Conservation (phyloP, 306 rosid genomes). For the Malus orientalis region DNA sequence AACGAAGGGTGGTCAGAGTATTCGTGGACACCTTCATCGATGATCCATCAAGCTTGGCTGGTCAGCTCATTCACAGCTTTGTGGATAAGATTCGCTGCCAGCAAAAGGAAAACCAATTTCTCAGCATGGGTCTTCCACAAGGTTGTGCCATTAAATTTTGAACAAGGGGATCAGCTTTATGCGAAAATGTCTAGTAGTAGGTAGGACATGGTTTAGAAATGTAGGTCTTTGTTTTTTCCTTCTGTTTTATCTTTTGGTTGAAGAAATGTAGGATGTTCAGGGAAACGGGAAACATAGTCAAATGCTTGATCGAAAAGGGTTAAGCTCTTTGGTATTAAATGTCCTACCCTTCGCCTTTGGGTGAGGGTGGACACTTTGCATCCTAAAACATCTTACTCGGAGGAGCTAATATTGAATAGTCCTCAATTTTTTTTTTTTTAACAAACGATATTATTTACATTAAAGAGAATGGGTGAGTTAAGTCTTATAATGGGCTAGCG, state of each 20-base stretch:
- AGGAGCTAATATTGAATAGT: too few relatives aligned
- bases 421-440: too few relatives aligned
- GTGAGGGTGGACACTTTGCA: too few relatives aligned
- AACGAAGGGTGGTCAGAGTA: constrained; percentile 80
- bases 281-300: background rate
- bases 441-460: too few relatives aligned
- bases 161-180: background rate
- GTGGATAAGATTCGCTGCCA: constrained; percentile 56
- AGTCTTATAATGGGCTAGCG: too few relatives aligned
- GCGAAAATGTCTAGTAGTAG: background rate
- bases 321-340: background rate
- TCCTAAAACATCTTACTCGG: too few relatives aligned
- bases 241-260: background rate
- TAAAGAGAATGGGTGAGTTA: fast-evolving
- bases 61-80: constrained; percentile 76
- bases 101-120: constrained; percentile 26
- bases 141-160: constrained; percentile 29
- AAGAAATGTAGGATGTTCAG: background rate
- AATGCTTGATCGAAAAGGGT: background rate
- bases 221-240: background rate
- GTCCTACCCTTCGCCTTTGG: too few relatives aligned
- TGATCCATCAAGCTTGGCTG: constrained; percentile 85
- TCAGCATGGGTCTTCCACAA: constrained; percentile 20
- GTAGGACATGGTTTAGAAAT: constrained; percentile 6
- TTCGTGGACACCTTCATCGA: constrained; percentile 69